These are phyloP conservation scores for Aspergillus bombycis DNA, from an alignment of 2,329 filamentous ascomycete species.

Conservation along the genomic window DNA sequence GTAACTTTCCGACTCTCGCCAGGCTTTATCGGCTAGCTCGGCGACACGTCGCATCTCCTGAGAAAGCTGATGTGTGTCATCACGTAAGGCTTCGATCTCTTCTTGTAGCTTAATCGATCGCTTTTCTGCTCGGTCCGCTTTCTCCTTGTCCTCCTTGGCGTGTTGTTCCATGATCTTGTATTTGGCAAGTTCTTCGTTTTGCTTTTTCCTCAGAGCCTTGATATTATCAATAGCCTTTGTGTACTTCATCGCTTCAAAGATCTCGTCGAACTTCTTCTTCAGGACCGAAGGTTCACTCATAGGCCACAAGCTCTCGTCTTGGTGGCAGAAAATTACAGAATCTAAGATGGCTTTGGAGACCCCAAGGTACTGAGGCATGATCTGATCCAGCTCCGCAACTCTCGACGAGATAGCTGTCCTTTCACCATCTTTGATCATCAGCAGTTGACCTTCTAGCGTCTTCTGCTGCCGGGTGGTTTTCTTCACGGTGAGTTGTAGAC, in stretches of 20 bases:
- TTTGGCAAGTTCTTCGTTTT: conserved; percentile 73
- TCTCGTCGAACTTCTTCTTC: conserved; percentile 96
- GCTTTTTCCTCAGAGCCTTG: conserved; percentile 80
- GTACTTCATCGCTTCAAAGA: conserved; percentile 96
- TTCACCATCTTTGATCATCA: conserved; percentile 79
- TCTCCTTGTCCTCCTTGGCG: conserved; percentile 82
- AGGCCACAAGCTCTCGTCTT: conserved; percentile 96
- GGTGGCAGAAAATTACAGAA: conserved; percentile 96
- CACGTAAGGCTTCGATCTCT: conserved; percentile 61
- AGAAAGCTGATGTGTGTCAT: conserved; percentile 64
- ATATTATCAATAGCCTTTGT: conserved; percentile 97
- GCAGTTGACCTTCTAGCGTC: conserved; percentile 78
- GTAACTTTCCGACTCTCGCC: conserved; percentile 73
- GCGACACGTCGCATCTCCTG: conserved; percentile 48
- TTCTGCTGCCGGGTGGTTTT: conserved; percentile 77
- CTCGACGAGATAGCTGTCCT: conserved; percentile 76
- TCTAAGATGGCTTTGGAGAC: conserved; percentile 90
- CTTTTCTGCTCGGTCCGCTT: conserved; percentile 72
- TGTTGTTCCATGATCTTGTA: conserved; percentile 75
- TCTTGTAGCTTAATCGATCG: conserved; percentile 65
- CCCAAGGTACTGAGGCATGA: conserved; percentile 83
- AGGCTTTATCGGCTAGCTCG: conserved; percentile 65
- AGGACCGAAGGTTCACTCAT: conserved; percentile 83
- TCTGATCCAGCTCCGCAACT: conserved; percentile 77
- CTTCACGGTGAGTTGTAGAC: conserved; percentile 82